Evolutionary conservation across 352 stramenopile species (phyloP).

Genomic region (Pythium coloratum): DNA sequence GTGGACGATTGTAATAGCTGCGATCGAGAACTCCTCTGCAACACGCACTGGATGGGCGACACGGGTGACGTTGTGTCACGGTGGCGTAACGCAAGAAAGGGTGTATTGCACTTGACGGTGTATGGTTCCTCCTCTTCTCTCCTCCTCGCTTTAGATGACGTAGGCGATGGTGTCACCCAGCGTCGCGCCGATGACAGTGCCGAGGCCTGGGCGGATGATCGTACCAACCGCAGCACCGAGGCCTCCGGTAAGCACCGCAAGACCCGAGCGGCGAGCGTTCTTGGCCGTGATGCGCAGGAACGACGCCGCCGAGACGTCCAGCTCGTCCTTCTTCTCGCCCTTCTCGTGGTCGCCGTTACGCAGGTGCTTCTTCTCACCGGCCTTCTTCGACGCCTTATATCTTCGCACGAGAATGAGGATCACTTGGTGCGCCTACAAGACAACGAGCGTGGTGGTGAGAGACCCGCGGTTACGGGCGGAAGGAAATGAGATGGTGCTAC

Average conservation of each 20-base stretch:
- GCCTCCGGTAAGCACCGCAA: constrained; percentile 69
- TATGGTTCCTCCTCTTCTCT: not conserved
- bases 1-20: too few species aligned
- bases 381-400: constrained; percentile 37
- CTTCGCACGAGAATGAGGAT: constrained; percentile 70
- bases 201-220: constrained; percentile 65
- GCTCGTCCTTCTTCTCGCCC: constrained; percentile 19
- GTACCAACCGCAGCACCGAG: constrained; percentile 71
- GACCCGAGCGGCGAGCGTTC: constrained; percentile 61
- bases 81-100: too few species aligned
- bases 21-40: too few species aligned
- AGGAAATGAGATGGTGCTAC: too few species aligned
- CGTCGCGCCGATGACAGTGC: constrained; percentile 76
- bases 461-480: too few species aligned
- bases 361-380: constrained; percentile 20
- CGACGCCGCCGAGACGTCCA: constrained; percentile 3
- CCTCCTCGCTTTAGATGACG: constrained; percentile 43
- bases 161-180: constrained; percentile 82
- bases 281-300: constrained; percentile 55
- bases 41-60: too few species aligned
- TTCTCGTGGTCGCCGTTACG: constrained; percentile 31
- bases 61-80: too few species aligned
- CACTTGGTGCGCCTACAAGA: constrained; percentile 59
- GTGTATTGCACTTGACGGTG: constrained; percentile 6
- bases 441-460: not conserved